Evolutionary conservation across 306 rosid species (phyloP).

Genomic region (Prunus salicina): DNA sequence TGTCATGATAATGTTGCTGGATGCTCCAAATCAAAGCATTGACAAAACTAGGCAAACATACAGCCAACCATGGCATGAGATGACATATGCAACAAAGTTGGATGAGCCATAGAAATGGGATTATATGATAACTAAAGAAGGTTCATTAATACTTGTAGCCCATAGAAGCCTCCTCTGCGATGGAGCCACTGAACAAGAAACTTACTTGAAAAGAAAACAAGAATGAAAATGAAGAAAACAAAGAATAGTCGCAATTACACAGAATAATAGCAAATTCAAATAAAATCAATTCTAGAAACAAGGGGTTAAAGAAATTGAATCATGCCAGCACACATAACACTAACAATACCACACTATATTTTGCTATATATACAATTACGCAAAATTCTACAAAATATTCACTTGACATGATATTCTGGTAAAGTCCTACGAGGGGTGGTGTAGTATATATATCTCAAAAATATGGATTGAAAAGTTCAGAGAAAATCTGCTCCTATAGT

Average conservation of each 20-base stretch:
- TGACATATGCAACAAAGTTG: neutral
- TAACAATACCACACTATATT: neutral
- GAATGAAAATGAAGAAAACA: neutral
- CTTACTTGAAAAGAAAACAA: neutral
- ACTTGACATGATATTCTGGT: neutral
- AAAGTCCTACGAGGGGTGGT: neutral
- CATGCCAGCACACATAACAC: neutral
- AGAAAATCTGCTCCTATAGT: neutral
- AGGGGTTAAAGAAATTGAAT: neutral
- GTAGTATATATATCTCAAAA: neutral
- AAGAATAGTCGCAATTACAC: neutral
- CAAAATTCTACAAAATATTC: neutral
- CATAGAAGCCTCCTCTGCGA: neutral
- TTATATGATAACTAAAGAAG: neutral
- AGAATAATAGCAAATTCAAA: neutral
- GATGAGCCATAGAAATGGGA: neutral
- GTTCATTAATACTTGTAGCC: neutral
- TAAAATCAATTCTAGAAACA: neutral
- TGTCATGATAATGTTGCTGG: too few relatives aligned
- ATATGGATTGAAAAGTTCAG: neutral
- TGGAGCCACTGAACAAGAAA: neutral
- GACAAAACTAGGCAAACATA: neutral
- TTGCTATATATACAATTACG: neutral
- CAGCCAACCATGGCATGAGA: neutral
- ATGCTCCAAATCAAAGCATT: too few relatives aligned